Evolutionary conservation across 1,139 yeast species (phyloP).

Genomic region (Suhomyces chickasaworum): DNA sequence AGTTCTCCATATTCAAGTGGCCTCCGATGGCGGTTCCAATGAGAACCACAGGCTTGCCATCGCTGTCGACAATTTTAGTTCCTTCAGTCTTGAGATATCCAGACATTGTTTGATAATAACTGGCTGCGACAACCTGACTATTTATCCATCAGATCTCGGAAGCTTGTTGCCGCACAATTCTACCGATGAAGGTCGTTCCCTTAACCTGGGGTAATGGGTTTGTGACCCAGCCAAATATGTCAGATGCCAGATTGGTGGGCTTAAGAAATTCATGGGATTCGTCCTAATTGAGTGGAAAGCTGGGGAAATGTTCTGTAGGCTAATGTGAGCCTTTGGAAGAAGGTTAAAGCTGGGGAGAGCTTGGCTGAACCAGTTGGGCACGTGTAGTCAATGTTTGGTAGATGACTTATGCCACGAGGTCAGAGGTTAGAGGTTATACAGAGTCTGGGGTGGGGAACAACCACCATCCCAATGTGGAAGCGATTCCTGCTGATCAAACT

Average conservation of each 20-base stretch:
- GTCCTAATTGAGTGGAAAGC: too few species aligned
- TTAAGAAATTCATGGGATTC: too few species aligned
- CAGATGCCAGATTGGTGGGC: background rate
- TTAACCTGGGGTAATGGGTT: background rate
- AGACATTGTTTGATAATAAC: constrained; percentile 5
- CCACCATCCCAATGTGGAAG: too few species aligned
- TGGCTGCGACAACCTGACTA: background rate
- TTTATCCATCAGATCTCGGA: background rate
- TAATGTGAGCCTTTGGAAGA: too few species aligned
- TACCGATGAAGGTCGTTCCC: constrained; percentile 1
- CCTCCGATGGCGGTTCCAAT: constrained; percentile 49
- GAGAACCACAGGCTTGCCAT: constrained; percentile 36
- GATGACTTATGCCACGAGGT: too few species aligned
- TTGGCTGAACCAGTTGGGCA: too few species aligned
- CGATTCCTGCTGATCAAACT: too few species aligned
- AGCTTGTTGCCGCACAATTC: background rate
- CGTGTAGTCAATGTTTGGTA: too few species aligned
- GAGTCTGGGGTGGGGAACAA: too few species aligned
- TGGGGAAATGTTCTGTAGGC: too few species aligned
- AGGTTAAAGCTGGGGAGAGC: too few species aligned
- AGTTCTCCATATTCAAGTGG: constrained; percentile 52
- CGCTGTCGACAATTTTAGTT: constrained; percentile 42
- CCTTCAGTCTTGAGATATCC: constrained; percentile 31
- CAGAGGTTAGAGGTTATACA: too few species aligned
- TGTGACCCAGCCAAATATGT: background rate